These are phyloP conservation scores for Diversispora epigaea DNA, from an alignment of 192 early-diverging fungal genomes.

Conservation along the genomic window DNA sequence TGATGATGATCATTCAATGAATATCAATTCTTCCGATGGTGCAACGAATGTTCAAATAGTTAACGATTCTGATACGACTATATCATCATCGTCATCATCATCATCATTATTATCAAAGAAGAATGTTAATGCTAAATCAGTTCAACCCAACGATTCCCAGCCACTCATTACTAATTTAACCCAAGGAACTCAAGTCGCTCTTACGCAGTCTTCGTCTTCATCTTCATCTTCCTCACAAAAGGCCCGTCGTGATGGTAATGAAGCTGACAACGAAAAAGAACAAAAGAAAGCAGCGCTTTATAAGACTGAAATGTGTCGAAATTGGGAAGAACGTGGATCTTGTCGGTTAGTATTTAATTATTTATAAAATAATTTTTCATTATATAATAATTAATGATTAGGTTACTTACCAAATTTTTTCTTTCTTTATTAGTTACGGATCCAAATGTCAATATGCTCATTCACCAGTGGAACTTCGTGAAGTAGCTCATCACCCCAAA, in stretches of 20 bases:
- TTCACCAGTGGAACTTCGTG: conserved; percentile 70
- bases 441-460: conserved; percentile 96
- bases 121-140: too few relatives aligned
- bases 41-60: too few relatives aligned
- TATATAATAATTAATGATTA: background rate
- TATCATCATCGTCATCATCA: background rate
- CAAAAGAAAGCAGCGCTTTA: conserved; percentile 43
- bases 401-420: background rate
- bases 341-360: conserved; percentile 42
- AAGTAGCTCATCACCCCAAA: conserved; percentile 81
- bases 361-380: background rate
- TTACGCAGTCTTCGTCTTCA: too few relatives aligned
- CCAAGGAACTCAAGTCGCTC: too few relatives aligned
- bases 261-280: conserved; percentile 29
- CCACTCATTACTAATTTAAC: too few relatives aligned
- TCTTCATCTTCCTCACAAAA: background rate
- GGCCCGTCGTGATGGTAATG: background rate
- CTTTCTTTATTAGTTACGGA: conserved; percentile 78
- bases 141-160: too few relatives aligned
- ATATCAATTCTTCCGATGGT: too few relatives aligned
- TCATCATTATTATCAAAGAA: background rate
- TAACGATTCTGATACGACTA: too few relatives aligned
- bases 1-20: too few relatives aligned
- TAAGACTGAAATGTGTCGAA: conserved; percentile 52
- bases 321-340: conserved; percentile 49